A percentile compares a stretch with the other conserved stretches of the same genome.
These are phyloP conservation scores for Cudoniella acicularis DNA, from an alignment of 495 filamentous ascomycete species.

Conservation along the genomic window DNA sequence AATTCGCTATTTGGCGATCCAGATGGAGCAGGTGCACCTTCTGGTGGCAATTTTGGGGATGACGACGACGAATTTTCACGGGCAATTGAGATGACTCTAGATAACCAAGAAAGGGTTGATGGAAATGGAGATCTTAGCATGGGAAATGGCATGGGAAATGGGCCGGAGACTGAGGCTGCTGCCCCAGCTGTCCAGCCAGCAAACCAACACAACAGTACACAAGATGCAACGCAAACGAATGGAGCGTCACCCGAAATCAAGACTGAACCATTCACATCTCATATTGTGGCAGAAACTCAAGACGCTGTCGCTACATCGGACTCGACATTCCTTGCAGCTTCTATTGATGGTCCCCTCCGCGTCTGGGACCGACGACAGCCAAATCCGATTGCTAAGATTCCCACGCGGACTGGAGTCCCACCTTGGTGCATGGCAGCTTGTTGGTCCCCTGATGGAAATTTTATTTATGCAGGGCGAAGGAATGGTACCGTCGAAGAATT, in stretches of 20 bases:
- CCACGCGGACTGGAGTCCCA: conserved; percentile 64
- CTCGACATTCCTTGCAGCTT: conserved; percentile 79
- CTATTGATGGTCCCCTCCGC: conserved; percentile 82
- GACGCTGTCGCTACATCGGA: conserved; percentile 43
- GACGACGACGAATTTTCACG: conserved; percentile 85
- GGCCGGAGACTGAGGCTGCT: background rate
- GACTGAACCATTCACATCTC: conserved; percentile 19
- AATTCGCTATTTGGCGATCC: conserved; percentile 52
- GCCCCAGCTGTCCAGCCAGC: conserved; percentile 2
- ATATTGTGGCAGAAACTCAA: conserved; percentile 32
- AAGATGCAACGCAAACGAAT: conserved; percentile 40
- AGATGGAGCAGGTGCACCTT: conserved; percentile 52
- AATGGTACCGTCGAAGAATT: conserved; percentile 97
- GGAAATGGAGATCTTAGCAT: conserved; percentile 39
- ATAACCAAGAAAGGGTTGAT: conserved; percentile 37
- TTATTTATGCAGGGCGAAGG: conserved; percentile 85
- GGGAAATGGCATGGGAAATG: conserved; percentile 6
- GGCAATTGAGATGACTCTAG: conserved; percentile 65
- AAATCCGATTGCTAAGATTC: conserved; percentile 74
- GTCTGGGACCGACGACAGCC: conserved; percentile 86
- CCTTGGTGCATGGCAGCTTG: conserved; percentile 99
- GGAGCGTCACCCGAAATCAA: conserved; percentile 51
- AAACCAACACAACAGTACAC: conserved; percentile 26
- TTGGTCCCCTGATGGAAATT: conserved; percentile 95
- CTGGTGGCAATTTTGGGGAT: conserved; percentile 62